Percentiles rank a stretch among this genome's conserved stretches.
phyloP scores from a whole-genome alignment of 2,329 filamentous ascomycete species.

The Microsporum audouinii region DNA sequence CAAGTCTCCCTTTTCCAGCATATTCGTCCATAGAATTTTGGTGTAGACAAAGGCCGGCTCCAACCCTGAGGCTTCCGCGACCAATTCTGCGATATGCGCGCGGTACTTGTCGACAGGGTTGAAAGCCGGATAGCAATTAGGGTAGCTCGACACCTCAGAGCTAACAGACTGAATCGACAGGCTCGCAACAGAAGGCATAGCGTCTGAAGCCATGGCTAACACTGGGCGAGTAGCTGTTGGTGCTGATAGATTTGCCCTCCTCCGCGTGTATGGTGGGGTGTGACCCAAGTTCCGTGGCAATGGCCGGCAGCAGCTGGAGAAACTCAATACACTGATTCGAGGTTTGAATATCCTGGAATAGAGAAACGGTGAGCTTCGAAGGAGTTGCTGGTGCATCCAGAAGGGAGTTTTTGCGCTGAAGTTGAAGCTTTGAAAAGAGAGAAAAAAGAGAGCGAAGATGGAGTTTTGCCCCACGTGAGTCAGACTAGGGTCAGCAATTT shows the following conservation, averaged over 20 bases:
- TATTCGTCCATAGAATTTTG: slow-evolving; percentile 35
- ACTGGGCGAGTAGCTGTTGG: not conserved
- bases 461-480: slow-evolving; percentile 1
- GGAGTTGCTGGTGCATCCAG: slow-evolving; percentile 5
- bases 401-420: not conserved
- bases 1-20: slow-evolving; percentile 38
- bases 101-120: slow-evolving; percentile 39
- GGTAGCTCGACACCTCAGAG: slow-evolving; percentile 28
- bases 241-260: not conserved
- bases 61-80: slow-evolving; percentile 29
- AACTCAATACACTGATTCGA: not conserved
- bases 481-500: not conserved
- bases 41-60: slow-evolving; percentile 31
- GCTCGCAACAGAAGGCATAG: slow-evolving; percentile 28
- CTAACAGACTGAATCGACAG: slow-evolving; percentile 31
- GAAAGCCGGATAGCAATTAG: slow-evolving; percentile 33
- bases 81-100: slow-evolving; percentile 34
- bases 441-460: not conserved
- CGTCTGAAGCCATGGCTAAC: slow-evolving; percentile 25
- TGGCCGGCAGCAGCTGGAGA: not conserved
- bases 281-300: not conserved
- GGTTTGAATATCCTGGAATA: not conserved
- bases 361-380: not conserved
- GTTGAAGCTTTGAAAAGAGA: not conserved
- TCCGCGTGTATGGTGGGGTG: not conserved